A percentile compares a stretch with the other conserved stretches of the same genome.
Evolutionary conservation across 83 land plant genomes (phyloP).

Genomic region (Larix sibirica): DNA sequence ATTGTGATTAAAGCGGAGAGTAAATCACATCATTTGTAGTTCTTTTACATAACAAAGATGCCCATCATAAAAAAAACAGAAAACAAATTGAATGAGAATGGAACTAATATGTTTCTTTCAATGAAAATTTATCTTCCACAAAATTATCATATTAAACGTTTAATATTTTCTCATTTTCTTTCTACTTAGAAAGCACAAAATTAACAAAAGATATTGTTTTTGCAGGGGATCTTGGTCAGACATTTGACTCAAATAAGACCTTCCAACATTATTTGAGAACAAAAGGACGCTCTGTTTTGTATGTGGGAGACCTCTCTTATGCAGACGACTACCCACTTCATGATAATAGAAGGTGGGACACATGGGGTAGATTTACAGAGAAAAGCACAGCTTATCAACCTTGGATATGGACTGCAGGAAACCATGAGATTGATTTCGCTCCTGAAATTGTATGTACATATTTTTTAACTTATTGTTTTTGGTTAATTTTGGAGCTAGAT

Average conservation of each 20-base stretch:
- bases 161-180: no score
- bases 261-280: conserved; percentile 17
- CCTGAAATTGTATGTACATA: conserved; percentile 22
- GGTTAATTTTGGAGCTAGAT: no score
- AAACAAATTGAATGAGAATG: no score
- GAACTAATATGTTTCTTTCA: no score
- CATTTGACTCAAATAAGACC: conserved; percentile 22
- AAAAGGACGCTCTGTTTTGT: conserved; percentile 26
- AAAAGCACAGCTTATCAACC: conserved; percentile 26
- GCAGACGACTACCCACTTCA: conserved; percentile 26
- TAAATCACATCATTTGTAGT: no score
- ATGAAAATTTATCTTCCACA: no score
- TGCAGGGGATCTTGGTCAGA: conserved; percentile 31
- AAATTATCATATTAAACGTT: no score
- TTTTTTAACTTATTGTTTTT: neutral
- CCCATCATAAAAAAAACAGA: no score
- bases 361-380: conserved; percentile 29
- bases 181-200: no score
- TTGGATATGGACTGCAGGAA: conserved; percentile 32
- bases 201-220: neutral
- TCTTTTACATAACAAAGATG: no score
- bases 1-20: no score
- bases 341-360: conserved; percentile 27
- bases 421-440: conserved; percentile 20
- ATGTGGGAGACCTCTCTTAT: conserved; percentile 32